These are phyloP conservation scores for Helminthosporium solani DNA, from an alignment of 2,329 filamentous ascomycete species.

Conservation along the genomic window DNA sequence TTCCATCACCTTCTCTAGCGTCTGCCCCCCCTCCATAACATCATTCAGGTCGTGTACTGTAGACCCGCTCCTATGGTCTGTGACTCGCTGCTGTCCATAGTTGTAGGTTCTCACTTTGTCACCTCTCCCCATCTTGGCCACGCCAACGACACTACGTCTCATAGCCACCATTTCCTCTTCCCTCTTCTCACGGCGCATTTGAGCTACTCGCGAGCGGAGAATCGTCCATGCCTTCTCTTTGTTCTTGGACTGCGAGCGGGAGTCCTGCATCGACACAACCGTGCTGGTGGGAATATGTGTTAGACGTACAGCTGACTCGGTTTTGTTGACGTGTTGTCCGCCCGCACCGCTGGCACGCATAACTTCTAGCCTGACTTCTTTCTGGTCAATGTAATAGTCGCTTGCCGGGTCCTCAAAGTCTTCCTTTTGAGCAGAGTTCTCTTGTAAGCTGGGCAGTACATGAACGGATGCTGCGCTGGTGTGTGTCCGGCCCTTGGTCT, in stretches of 20 bases:
- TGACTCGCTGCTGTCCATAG: slow-evolving; percentile 74
- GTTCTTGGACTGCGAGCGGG: slow-evolving; percentile 86
- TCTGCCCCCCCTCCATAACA: slow-evolving; percentile 74
- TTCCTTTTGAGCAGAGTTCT: slow-evolving; percentile 50
- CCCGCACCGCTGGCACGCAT: slow-evolving; percentile 92
- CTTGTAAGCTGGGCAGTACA: slow-evolving; percentile 81
- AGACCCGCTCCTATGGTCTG: slow-evolving; percentile 79
- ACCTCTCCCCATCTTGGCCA: slow-evolving; percentile 78
- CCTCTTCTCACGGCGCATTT: slow-evolving; percentile 74
- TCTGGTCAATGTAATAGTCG: slow-evolving; percentile 85
- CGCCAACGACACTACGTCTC: slow-evolving; percentile 75
- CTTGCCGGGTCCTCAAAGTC: slow-evolving; percentile 81
- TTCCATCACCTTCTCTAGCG: slow-evolving; percentile 72
- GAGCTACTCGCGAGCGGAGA: slow-evolving; percentile 77
- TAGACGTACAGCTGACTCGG: slow-evolving; percentile 89
- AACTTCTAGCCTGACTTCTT: slow-evolving; percentile 80
- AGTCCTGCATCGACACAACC: slow-evolving; percentile 89
- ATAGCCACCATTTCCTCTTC: slow-evolving; percentile 77
- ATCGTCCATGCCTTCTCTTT: slow-evolving; percentile 84
- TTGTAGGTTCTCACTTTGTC: slow-evolving; percentile 97
- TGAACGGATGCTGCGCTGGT: slow-evolving; percentile 91
- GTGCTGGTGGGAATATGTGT: slow-evolving; percentile 88
- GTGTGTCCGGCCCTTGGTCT: slow-evolving; percentile 87
- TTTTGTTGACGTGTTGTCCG: slow-evolving; percentile 98
- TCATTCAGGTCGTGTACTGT: slow-evolving; percentile 79